A percentile compares a stretch with the other conserved stretches of the same genome.
phyloP scores from a whole-genome alignment of 2,329 filamentous ascomycete genomes.

The Alternaria brassicae region DNA sequence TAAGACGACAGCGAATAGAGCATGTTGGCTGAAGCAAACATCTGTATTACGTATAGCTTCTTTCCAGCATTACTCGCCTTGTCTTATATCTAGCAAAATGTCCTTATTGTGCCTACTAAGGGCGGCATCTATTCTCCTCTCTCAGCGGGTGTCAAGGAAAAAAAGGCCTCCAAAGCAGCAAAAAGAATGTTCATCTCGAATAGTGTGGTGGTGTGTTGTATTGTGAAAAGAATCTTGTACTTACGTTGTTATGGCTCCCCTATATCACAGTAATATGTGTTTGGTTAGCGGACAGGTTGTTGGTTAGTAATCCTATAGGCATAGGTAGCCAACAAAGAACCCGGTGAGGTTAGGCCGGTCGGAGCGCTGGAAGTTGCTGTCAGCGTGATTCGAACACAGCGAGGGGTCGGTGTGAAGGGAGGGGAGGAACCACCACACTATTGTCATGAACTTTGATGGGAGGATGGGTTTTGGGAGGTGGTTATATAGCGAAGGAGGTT shows the following conservation, averaged over 20 bases:
- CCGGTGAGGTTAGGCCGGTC: not conserved
- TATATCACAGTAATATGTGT: not conserved
- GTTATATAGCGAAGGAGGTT: not conserved
- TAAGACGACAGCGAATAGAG: not conserved
- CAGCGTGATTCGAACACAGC: not conserved
- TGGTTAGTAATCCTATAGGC: not conserved
- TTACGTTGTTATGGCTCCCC: not conserved
- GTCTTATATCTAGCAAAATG: not conserved
- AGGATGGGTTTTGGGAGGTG: not conserved
- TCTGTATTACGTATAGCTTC: too few relatives aligned
- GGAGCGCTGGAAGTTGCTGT: not conserved
- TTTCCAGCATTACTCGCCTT: not conserved
- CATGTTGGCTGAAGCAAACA: not conserved
- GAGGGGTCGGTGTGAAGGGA: not conserved
- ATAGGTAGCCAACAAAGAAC: not conserved
- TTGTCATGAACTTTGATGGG: not conserved
- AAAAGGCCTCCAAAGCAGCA: not conserved
- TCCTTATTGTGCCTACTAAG: not conserved
- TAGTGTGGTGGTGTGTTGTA: not conserved
- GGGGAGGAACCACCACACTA: not conserved
- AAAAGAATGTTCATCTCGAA: not conserved
- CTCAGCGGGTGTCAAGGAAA: not conserved
- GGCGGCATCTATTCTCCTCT: fast-evolving
- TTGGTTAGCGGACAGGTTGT: not conserved
- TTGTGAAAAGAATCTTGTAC: not conserved